phyloP scores from a whole-genome alignment of 2,329 filamentous ascomycete genomes.

The Scolecobasidium constrictum region DNA sequence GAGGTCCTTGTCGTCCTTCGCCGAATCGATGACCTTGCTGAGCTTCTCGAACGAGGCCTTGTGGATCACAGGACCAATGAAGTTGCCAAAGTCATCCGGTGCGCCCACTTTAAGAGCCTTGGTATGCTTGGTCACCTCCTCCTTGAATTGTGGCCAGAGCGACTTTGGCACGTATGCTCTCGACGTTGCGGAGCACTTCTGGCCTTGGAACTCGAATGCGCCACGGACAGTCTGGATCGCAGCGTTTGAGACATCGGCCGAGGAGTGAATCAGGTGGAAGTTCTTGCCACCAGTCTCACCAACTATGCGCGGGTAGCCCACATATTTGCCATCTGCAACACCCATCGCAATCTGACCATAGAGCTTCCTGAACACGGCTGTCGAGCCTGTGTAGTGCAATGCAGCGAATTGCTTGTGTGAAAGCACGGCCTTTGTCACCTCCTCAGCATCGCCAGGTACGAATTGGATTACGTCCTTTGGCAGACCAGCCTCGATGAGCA shows the following conservation, averaged over 20 bases:
- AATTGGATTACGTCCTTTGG: conserved; percentile 89
- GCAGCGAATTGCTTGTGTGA: conserved; percentile 72
- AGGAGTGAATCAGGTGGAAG: conserved; percentile 73
- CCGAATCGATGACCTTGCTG: conserved; percentile 62
- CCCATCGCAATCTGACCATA: conserved; percentile 78
- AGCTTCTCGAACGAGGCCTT: conserved; percentile 72
- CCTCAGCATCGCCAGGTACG: conserved; percentile 75
- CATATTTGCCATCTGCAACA: conserved; percentile 71
- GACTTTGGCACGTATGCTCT: conserved; percentile 69
- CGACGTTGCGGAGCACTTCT: conserved; percentile 83
- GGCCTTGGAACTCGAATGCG: conserved; percentile 83
- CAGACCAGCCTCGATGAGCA: conserved; percentile 82
- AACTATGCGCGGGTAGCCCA: conserved; percentile 77
- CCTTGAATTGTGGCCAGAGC: conserved; percentile 60
- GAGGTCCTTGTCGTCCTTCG: conserved; percentile 64
- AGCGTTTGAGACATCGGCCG: conserved; percentile 68
- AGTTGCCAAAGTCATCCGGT: conserved; percentile 62
- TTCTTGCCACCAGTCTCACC: conserved; percentile 92
- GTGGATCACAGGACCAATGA: conserved; percentile 83
- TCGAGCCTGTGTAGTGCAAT: conserved; percentile 93
- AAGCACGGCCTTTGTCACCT: conserved; percentile 69
- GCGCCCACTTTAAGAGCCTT: conserved; percentile 59
- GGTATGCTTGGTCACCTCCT: conserved; percentile 56
- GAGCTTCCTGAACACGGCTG: conserved; percentile 77
- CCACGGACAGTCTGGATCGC: conserved; percentile 74